Percentiles rank a stretch among this genome's conserved stretches.
phyloP scores from a whole-genome alignment of 345 rosid species.

The Sisymbrium irio region DNA sequence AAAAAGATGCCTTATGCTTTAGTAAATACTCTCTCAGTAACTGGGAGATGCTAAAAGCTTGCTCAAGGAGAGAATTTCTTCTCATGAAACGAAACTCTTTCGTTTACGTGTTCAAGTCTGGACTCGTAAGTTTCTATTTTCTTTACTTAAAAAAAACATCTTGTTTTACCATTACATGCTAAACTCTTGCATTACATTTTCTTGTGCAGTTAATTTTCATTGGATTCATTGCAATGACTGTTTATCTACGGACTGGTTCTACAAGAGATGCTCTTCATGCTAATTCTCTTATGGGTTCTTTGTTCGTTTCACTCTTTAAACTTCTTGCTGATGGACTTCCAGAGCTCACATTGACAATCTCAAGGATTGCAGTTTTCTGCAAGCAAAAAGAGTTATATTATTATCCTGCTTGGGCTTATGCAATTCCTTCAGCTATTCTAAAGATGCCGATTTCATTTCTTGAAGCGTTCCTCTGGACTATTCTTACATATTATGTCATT shows the following conservation, averaged over 20 bases:
- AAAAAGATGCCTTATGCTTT: constrained; percentile 30
- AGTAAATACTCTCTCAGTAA: constrained; percentile 37
- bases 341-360: constrained; percentile 42
- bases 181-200: neutral
- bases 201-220: constrained; percentile 33
- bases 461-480: constrained; percentile 43
- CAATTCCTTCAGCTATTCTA: constrained; percentile 45
- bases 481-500: constrained; percentile 49
- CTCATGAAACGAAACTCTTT: constrained; percentile 47
- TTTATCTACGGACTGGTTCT: constrained; percentile 38
- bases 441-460: constrained; percentile 45
- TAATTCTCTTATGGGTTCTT: constrained; percentile 42
- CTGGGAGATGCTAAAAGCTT: constrained; percentile 44
- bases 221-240: constrained; percentile 40
- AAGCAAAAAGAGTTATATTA: constrained; percentile 42
- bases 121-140: constrained; percentile 26
- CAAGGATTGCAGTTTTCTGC: constrained; percentile 44
- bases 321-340: constrained; percentile 48
- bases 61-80: constrained; percentile 49
- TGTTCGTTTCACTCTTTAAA: constrained; percentile 37
- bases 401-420: constrained; percentile 55
- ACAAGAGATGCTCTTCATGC: constrained; percentile 36
- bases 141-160: neutral
- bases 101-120: constrained; percentile 44
- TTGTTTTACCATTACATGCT: neutral